Conservation (phyloP, 768 basidiomycete genomes). For the Kwoniella dendrophila region DNA sequence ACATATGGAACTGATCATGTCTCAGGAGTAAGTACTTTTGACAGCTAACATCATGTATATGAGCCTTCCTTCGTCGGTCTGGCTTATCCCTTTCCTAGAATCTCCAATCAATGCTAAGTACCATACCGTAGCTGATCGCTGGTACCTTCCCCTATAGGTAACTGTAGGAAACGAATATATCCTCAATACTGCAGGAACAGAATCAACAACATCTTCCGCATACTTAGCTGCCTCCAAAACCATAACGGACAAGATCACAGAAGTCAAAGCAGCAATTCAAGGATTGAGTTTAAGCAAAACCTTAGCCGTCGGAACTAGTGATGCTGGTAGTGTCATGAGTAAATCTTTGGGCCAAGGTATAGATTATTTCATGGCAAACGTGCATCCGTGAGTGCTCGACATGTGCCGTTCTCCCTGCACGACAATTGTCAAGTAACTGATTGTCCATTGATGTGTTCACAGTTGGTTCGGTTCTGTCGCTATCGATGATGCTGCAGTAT, state of each 20-base stretch:
- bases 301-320: constrained; percentile 75
- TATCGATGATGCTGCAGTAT: constrained; percentile 69
- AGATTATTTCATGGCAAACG: constrained; percentile 69
- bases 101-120: not conserved
- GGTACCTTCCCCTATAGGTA: constrained; percentile 54
- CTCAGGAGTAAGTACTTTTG: constrained; percentile 59
- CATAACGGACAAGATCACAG: constrained; percentile 67
- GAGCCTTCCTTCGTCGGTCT: not conserved
- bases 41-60: not conserved
- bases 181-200: constrained; percentile 61
- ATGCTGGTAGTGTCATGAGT: constrained; percentile 86
- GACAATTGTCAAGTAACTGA: not conserved
- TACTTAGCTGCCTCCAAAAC: constrained; percentile 60
- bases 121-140: not conserved
- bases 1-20: constrained; percentile 77
- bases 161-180: constrained; percentile 93
- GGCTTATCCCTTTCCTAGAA: not conserved
- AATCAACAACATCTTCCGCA: constrained; percentile 37
- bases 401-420: not conserved
- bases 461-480: constrained; percentile 82
- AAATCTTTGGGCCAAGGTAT: constrained; percentile 63
- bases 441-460: not conserved
- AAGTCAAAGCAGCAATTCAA: constrained; percentile 58
- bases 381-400: constrained; percentile 67
- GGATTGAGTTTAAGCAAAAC: constrained; percentile 64